Evolutionary conservation across 1,284 basidiomycete genomes (phyloP).

Genomic region (Cutaneotrichosporon mucoides): DNA sequence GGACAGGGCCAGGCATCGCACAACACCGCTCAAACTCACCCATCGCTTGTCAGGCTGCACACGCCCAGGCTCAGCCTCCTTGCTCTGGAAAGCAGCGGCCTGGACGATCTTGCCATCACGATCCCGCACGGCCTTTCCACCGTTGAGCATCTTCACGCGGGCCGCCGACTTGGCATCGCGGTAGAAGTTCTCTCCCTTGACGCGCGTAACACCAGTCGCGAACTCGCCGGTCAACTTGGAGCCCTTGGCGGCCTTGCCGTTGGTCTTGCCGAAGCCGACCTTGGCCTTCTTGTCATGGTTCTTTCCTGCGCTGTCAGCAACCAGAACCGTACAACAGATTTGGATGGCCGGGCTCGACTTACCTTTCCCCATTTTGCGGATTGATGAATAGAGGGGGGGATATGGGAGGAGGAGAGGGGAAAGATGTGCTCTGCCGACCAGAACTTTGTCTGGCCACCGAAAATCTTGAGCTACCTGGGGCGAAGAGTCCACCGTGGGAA

Average conservation of each 20-base stretch:
- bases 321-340: too few species aligned
- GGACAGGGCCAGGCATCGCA: too few species aligned
- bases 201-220: conserved; percentile 13
- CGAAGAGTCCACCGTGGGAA: too few species aligned
- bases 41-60: conserved; percentile 81
- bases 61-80: conserved; percentile 77
- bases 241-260: conserved; percentile 26
- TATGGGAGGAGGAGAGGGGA: neutral
- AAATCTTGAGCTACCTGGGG: too few species aligned
- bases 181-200: conserved; percentile 70
- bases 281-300: conserved; percentile 45
- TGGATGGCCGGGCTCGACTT: too few species aligned
- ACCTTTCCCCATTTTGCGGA: conserved; percentile 39
- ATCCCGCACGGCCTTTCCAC: conserved; percentile 83
- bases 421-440: neutral
- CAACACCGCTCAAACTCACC: too few species aligned
- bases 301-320: conserved; percentile 30
- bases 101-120: conserved; percentile 83
- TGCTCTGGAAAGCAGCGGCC: conserved; percentile 89
- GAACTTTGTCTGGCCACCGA: too few species aligned
- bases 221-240: conserved; percentile 28
- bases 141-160: conserved; percentile 82
- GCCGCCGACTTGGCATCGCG: conserved; percentile 80
- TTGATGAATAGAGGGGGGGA: neutral
- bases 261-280: conserved; percentile 38